These are phyloP conservation scores for Marasmius fiardii DNA, from an alignment of 1,284 basidiomycete genomes.

Conservation along the genomic window DNA sequence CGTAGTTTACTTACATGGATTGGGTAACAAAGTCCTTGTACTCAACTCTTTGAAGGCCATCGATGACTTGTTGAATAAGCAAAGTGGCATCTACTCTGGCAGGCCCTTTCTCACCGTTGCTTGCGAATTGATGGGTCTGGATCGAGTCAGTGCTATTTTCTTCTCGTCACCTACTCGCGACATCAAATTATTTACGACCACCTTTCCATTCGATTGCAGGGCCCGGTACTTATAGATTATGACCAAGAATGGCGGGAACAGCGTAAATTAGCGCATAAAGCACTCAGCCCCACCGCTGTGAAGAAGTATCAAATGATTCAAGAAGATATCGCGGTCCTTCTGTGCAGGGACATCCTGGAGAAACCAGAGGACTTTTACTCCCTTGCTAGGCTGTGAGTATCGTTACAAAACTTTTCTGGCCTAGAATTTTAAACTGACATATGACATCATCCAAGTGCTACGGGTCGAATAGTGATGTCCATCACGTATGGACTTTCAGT, in stretches of 20 bases:
- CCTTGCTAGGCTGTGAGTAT: conserved; percentile 24
- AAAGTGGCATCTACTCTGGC: conserved; percentile 24
- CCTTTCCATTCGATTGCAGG: no score
- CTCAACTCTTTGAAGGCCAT: no score
- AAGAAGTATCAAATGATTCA: conserved; percentile 22
- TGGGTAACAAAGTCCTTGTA: no score
- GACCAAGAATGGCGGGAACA: conserved; percentile 23
- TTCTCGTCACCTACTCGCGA: neutral
- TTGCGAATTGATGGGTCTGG: conserved; percentile 31
- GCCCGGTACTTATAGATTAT: conserved; percentile 20
- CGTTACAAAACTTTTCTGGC: neutral
- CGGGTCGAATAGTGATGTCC: conserved; percentile 20
- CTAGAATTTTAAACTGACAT: conserved; percentile 6
- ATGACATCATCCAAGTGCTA: neutral
- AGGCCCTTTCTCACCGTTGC: conserved; percentile 31
- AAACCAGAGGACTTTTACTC: conserved; percentile 20
- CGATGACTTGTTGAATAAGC: no score
- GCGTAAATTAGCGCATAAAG: conserved; percentile 21
- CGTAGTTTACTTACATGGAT: no score
- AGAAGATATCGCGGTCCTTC: conserved; percentile 17
- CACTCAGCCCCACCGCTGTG: conserved; percentile 20
- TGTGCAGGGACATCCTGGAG: conserved; percentile 16
- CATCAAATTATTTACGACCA: neutral
- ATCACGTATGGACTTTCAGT: conserved; percentile 25
- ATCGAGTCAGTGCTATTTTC: conserved; percentile 16